phyloP scores from a whole-genome alignment of 805 yeast genomes.

The Dipodascopsis uninucleata region DNA sequence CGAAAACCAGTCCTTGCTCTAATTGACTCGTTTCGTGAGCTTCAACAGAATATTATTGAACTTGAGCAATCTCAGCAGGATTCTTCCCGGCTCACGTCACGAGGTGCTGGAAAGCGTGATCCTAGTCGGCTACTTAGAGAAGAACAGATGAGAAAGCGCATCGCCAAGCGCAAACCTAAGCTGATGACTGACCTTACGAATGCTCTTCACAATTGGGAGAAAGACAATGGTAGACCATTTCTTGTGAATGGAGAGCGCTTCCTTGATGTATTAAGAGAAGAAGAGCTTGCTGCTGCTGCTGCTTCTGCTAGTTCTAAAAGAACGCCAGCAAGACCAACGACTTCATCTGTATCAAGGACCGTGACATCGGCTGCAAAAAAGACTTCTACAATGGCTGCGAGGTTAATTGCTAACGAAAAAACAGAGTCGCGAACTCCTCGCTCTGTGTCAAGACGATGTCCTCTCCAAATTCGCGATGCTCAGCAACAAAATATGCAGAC shows the following conservation, averaged over 20 bases:
- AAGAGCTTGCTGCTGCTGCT: conserved; percentile 20
- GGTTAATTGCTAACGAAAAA: background rate
- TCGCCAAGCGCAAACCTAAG: conserved; percentile 65
- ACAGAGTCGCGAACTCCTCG: background rate
- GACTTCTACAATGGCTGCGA: background rate
- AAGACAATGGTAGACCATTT: conserved; percentile 31
- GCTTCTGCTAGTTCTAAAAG: conserved; percentile 1
- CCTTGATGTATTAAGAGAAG: conserved; percentile 38
- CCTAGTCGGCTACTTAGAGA: conserved; percentile 77
- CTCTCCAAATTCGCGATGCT: conserved; percentile 7
- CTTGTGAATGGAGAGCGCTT: conserved; percentile 50
- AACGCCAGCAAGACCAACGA: conserved; percentile 16
- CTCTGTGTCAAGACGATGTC: conserved; percentile 6
- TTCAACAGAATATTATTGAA: conserved; percentile 57
- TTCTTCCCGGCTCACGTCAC: conserved; percentile 72
- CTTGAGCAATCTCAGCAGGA: conserved; percentile 71
- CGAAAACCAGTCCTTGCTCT: conserved; percentile 54
- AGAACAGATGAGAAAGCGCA: conserved; percentile 66
- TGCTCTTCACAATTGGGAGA: conserved; percentile 50
- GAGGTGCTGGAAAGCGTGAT: conserved; percentile 34
- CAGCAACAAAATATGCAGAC: conserved; percentile 7
- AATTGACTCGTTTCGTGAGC: conserved; percentile 52
- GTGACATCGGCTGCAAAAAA: conserved; percentile 3
- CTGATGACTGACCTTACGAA: conserved; percentile 50
- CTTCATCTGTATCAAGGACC: conserved; percentile 2